Conservation (phyloP, 257 asterid species). For the Plantago elongata region DNA sequence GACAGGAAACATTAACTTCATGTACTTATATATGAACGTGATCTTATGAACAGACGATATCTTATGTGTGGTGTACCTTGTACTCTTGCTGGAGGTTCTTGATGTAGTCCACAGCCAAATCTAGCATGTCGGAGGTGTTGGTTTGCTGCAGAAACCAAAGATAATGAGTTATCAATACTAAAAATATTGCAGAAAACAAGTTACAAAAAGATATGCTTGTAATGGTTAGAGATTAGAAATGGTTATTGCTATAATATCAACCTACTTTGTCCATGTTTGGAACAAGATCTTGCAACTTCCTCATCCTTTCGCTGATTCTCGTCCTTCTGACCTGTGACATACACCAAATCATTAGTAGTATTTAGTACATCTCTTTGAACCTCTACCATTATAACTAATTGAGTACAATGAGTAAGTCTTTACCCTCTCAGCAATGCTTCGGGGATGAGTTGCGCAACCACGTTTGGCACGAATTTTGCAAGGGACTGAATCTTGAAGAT, state of each 20-base stretch:
- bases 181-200: not conserved
- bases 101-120: slow-evolving; percentile 85
- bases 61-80: slow-evolving; percentile 39
- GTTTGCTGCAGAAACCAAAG: slow-evolving; percentile 63
- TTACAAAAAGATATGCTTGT: not conserved
- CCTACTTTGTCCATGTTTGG: slow-evolving; percentile 93
- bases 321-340: slow-evolving; percentile 70
- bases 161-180: slow-evolving; percentile 4
- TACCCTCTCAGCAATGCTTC: slow-evolving; percentile 98
- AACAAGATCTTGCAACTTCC: slow-evolving; percentile 82
- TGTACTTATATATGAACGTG: not conserved
- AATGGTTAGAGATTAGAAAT: not conserved
- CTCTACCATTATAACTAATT: not conserved
- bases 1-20: not conserved
- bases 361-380: not conserved
- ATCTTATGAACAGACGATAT: not conserved
- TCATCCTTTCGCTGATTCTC: slow-evolving; percentile 88
- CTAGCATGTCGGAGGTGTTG: slow-evolving; percentile 89
- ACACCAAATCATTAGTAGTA: not conserved
- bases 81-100: slow-evolving; percentile 74
- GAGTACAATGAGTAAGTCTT: not conserved
- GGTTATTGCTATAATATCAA: not conserved
- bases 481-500: slow-evolving; percentile 64
- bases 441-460: slow-evolving; percentile 94
- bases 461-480: slow-evolving; percentile 89